phyloP scores from a whole-genome alignment of 805 yeast genomes.

The Schizosaccharomyces lindneri region DNA sequence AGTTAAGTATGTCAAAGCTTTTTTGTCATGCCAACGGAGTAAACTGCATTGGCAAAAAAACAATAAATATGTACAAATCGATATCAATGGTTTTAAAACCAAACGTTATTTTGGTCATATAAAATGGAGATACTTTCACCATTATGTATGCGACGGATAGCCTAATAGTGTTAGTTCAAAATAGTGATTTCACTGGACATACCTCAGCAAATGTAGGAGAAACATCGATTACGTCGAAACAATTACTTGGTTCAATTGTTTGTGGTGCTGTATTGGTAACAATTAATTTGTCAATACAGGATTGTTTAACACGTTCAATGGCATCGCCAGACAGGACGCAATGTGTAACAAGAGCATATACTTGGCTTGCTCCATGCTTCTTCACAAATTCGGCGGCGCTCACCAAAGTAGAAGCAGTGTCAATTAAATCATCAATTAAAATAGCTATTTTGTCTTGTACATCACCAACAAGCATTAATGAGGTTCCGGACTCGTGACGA shows the following conservation, averaged over 20 bases:
- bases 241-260: constrained; percentile 2
- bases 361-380: constrained; percentile 75
- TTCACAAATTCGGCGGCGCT: constrained; percentile 79
- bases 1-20: too few relatives aligned
- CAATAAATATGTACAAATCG: not conserved
- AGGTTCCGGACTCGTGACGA: constrained; percentile 25
- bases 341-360: constrained; percentile 74
- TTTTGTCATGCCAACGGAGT: too few relatives aligned
- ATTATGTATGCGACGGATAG: constrained; percentile 74
- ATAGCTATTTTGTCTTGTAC: constrained; percentile 69
- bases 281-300: constrained; percentile 58
- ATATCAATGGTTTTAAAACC: not conserved
- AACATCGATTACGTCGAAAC: constrained; percentile 45
- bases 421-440: constrained; percentile 80
- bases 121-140: constrained; percentile 90
- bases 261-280: constrained; percentile 89
- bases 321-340: constrained; percentile 90
- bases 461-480: constrained; percentile 91
- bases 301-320: constrained; percentile 34
- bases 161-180: not conserved
- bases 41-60: not conserved
- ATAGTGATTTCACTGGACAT: constrained; percentile 10
- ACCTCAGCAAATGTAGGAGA: constrained; percentile 64
- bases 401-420: constrained; percentile 75
- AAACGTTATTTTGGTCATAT: constrained; percentile 25